phyloP scores from a whole-genome alignment of 495 filamentous ascomycete species.

The Penicillium psychrofluorescens region DNA sequence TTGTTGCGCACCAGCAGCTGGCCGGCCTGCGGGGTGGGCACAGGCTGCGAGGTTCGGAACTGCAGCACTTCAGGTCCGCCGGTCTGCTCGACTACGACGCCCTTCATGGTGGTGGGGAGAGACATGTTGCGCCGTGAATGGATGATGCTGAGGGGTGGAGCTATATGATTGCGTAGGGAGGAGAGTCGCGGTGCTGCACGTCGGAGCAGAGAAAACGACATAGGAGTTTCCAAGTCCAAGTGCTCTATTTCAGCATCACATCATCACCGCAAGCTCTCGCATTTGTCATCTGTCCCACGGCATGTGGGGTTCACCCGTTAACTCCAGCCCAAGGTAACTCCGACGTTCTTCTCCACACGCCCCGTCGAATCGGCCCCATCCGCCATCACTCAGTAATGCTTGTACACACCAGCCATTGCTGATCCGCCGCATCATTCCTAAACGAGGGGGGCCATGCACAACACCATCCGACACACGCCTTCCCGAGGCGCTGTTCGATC shows the following conservation, averaged over 20 bases:
- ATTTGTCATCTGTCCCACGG: constrained; percentile 16
- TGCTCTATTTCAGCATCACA: not conserved
- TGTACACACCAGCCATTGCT: too few relatives aligned
- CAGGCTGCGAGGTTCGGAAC: constrained; percentile 65
- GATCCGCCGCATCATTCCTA: too few relatives aligned
- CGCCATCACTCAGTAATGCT: too few relatives aligned
- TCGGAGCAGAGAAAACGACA: constrained; percentile 6
- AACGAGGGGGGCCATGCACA: too few relatives aligned
- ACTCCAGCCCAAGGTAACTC: too few relatives aligned
- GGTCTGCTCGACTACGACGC: constrained; percentile 62
- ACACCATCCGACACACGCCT: constrained; percentile 5
- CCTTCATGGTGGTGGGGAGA: constrained; percentile 65
- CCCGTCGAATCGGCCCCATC: too few relatives aligned
- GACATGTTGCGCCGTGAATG: constrained; percentile 24
- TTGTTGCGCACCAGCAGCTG: constrained; percentile 82
- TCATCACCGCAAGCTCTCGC: not conserved
- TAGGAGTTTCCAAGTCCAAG: not conserved
- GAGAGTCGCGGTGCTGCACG: constrained; percentile 11
- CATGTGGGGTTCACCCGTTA: not conserved
- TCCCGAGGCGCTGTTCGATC: not conserved
- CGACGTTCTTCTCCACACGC: too few relatives aligned
- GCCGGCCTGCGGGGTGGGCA: constrained; percentile 62
- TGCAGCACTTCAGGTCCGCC: constrained; percentile 76
- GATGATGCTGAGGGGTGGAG: not conserved
- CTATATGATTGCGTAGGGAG: constrained; percentile 13